Evolutionary conservation across 73 alveolate genomes (phyloP).

Genomic region (Durusdinium trenchii): DNA sequence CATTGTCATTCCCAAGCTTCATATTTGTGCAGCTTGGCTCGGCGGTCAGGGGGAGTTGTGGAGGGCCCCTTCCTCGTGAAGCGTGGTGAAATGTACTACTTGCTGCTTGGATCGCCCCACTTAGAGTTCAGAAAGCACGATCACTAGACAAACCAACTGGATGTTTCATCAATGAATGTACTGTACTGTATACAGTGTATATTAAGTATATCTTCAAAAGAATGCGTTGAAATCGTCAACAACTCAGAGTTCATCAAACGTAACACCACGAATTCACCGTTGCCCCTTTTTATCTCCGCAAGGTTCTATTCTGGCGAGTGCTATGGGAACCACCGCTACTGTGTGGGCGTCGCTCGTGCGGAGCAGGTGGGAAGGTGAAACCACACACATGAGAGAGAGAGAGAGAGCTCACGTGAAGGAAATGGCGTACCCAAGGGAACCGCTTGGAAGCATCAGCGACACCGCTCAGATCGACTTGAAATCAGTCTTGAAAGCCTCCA

Average conservation of each 20-base stretch:
- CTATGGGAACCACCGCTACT: constrained; percentile 76
- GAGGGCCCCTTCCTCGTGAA: constrained; percentile 53
- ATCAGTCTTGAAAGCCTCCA: too few relatives aligned
- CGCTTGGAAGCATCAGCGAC: too few relatives aligned
- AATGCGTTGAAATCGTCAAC: background rate
- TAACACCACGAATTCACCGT: background rate
- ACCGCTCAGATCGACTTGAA: too few relatives aligned
- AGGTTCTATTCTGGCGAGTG: constrained; percentile 89
- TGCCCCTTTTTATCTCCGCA: background rate
- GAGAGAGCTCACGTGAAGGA: too few relatives aligned
- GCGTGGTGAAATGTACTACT: constrained; percentile 39
- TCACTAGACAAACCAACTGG: too few relatives aligned
- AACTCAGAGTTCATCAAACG: background rate
- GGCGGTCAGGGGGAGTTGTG: constrained; percentile 47
- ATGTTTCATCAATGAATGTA: too few relatives aligned
- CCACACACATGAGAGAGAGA: too few relatives aligned
- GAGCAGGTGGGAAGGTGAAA: too few relatives aligned
- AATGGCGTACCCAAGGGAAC: too few relatives aligned
- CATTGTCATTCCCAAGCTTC: too few relatives aligned
- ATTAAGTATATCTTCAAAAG: background rate
- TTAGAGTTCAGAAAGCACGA: background rate
- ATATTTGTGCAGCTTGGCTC: too few relatives aligned
- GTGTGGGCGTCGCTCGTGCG: constrained; percentile 71
- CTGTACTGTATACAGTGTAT: background rate
- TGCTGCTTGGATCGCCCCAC: background rate